These are phyloP conservation scores for Apiosordaria backusii DNA, from an alignment of 495 filamentous ascomycete genomes.

Conservation along the genomic window DNA sequence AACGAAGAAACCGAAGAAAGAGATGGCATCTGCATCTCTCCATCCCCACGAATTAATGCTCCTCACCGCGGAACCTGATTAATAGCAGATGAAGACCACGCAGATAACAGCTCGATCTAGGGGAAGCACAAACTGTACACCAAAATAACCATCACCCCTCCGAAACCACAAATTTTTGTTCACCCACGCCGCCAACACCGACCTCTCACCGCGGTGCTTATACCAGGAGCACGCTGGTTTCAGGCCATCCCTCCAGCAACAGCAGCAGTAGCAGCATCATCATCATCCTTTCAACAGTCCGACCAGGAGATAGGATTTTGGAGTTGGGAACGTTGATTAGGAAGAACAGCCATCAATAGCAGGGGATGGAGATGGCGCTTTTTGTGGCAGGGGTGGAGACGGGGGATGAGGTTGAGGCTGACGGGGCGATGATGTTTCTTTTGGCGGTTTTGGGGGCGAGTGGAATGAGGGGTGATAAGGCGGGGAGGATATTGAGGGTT, in stretches of 20 bases:
- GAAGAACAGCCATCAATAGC: background rate
- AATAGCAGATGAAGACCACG: background rate
- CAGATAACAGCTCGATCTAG: too few relatives aligned
- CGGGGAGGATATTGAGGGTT: background rate
- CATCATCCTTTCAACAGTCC: background rate
- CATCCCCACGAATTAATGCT: background rate
- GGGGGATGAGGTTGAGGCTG: constrained; percentile 30
- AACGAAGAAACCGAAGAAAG: too few relatives aligned
- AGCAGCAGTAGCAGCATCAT: background rate
- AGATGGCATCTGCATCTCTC: background rate
- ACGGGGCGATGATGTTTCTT: constrained; percentile 29
- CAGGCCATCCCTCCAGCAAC: background rate
- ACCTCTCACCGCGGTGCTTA: background rate
- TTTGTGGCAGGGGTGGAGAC: constrained; percentile 32
- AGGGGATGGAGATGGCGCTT: background rate
- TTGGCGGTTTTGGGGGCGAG: background rate
- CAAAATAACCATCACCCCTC: too few relatives aligned
- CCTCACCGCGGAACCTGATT: background rate
- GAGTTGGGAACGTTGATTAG: background rate
- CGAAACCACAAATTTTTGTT: too few relatives aligned
- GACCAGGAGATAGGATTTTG: background rate
- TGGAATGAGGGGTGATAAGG: background rate
- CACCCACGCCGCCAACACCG: too few relatives aligned
- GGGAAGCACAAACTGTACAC: too few relatives aligned
- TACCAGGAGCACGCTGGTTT: background rate